These are phyloP conservation scores for Neonectria coccinea DNA, from an alignment of 2,329 filamentous ascomycete genomes.

Conservation along the genomic window DNA sequence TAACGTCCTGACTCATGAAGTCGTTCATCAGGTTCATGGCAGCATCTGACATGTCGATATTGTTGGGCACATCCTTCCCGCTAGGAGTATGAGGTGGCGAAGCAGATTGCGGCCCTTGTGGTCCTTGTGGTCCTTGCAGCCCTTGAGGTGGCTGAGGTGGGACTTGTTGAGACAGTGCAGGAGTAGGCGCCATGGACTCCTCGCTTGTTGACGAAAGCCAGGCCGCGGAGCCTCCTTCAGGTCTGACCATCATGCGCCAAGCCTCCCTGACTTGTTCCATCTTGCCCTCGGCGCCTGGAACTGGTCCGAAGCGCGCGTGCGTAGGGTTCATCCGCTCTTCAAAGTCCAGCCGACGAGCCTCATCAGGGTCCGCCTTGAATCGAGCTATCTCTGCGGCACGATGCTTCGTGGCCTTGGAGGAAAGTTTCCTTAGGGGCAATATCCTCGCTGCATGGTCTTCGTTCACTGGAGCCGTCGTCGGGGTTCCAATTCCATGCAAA, in stretches of 20 bases:
- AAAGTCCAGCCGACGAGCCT: conserved; percentile 62
- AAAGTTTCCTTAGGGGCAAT: conserved; percentile 66
- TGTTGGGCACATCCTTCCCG: conserved; percentile 29
- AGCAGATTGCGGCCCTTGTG: conserved; percentile 15
- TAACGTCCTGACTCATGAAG: conserved; percentile 30
- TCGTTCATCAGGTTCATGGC: conserved; percentile 47
- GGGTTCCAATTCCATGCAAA: conserved; percentile 54
- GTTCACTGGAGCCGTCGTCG: conserved; percentile 58
- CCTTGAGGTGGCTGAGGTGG: neutral
- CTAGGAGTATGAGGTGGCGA: conserved; percentile 37
- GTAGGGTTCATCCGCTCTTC: conserved; percentile 59
- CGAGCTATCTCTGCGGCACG: conserved; percentile 63
- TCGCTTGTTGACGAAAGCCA: conserved; percentile 29
- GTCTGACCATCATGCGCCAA: conserved; percentile 64
- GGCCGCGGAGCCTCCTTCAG: conserved; percentile 43
- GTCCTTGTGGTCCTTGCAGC: neutral
- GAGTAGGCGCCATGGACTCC: conserved; percentile 23
- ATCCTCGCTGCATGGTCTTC: conserved; percentile 62
- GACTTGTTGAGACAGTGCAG: neutral
- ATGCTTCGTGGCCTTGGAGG: conserved; percentile 63
- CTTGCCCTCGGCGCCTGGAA: conserved; percentile 59
- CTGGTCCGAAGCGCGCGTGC: conserved; percentile 60
- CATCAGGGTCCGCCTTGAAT: conserved; percentile 60
- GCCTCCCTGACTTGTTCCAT: conserved; percentile 60
- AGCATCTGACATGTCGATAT: conserved; percentile 45